phyloP scores from a whole-genome alignment of 2,329 filamentous ascomycete species.

The Elsinoe ampelina region DNA sequence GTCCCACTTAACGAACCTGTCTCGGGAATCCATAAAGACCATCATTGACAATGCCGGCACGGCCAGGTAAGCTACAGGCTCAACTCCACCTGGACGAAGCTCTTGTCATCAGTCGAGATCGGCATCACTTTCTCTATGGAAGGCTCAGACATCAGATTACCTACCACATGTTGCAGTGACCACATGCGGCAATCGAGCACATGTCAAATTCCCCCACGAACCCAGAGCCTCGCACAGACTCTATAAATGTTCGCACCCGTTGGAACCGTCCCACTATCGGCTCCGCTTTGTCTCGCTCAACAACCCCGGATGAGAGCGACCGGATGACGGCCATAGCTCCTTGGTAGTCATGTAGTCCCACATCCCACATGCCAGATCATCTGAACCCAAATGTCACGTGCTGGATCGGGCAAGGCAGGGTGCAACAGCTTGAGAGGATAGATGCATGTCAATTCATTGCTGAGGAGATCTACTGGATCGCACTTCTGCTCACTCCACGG shows the following conservation, averaged over 20 bases:
- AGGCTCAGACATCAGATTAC: neutral
- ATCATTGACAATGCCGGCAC: neutral
- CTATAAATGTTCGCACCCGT: slow-evolving; percentile 2
- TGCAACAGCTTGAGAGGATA: neutral
- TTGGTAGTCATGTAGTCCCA: neutral
- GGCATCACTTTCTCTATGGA: too few species aligned
- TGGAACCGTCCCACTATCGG: neutral
- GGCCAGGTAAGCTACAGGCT: neutral
- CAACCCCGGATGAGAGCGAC: slow-evolving; percentile 1
- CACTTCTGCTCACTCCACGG: neutral
- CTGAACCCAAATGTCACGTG: too few species aligned
- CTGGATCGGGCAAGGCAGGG: too few species aligned
- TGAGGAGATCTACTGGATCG: neutral
- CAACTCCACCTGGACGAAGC: neutral
- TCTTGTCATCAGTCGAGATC: too few species aligned
- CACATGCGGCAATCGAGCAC: neutral
- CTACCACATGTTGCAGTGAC: neutral
- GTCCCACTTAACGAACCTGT: slow-evolving; percentile 5
- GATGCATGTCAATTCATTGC: neutral
- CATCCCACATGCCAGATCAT: too few species aligned
- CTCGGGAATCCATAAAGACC: neutral
- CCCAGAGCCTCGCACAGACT: neutral
- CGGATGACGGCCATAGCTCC: neutral
- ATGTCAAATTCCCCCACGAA: neutral
- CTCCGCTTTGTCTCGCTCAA: slow-evolving; percentile 11